These are phyloP conservation scores for Komagataea norvegica DNA, from an alignment of 1,139 yeast genomes.

Conservation along the genomic window DNA sequence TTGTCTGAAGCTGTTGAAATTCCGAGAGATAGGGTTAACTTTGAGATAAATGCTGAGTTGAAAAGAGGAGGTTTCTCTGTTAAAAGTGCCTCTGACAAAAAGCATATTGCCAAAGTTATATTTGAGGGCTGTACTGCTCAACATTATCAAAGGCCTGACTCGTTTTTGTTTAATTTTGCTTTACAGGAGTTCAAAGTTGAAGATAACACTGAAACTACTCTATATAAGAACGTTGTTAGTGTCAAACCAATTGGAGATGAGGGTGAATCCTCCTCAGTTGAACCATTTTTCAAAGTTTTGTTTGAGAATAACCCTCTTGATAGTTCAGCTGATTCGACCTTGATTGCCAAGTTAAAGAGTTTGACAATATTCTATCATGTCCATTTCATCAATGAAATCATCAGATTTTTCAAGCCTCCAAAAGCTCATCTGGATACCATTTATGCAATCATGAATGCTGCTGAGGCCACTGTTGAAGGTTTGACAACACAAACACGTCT, in stretches of 20 bases:
- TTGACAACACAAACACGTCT: conserved; percentile 84
- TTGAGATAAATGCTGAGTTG: conserved; percentile 64
- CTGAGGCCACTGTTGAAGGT: conserved; percentile 92
- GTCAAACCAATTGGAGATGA: conserved; percentile 57
- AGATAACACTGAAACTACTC: conserved; percentile 72
- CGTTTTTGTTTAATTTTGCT: conserved; percentile 66
- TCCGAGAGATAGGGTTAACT: conserved; percentile 67
- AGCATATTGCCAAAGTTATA: conserved; percentile 66
- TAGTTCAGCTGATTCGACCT: conserved; percentile 71
- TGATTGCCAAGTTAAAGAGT: conserved; percentile 72
- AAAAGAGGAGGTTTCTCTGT: conserved; percentile 75
- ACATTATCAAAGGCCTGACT: conserved; percentile 73
- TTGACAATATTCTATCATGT: conserved; percentile 89
- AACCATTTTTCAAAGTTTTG: conserved; percentile 74
- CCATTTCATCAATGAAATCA: conserved; percentile 68
- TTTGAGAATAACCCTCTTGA: conserved; percentile 87
- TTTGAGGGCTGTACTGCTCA: conserved; percentile 81
- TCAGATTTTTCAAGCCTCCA: conserved; percentile 80
- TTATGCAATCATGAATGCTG: conserved; percentile 90
- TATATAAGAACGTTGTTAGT: conserved; percentile 84
- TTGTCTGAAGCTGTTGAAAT: conserved; percentile 51
- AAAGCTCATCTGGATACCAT: conserved; percentile 81
- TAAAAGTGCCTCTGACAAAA: conserved; percentile 33
- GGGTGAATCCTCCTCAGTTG: conserved; percentile 23
- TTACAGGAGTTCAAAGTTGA: conserved; percentile 79